These are phyloP conservation scores for Alternaria consortialis DNA, from an alignment of 2,329 filamentous ascomycete genomes.

Conservation along the genomic window DNA sequence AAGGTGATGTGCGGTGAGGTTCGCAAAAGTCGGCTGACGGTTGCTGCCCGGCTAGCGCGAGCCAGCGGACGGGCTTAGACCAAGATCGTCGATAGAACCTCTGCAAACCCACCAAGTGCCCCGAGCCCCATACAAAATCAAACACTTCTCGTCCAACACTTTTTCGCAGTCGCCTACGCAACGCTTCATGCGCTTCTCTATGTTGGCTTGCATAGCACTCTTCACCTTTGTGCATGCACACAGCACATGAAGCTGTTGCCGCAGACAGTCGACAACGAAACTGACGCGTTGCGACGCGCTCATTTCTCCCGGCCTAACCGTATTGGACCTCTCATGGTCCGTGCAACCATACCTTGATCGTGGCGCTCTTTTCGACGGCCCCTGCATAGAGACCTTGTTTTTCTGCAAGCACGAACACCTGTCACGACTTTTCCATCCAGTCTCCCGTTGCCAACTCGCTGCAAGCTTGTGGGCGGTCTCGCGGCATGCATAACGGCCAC, in stretches of 20 bases:
- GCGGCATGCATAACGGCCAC: slow-evolving; percentile 12
- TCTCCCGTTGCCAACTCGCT: slow-evolving; percentile 25
- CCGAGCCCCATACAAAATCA: slow-evolving; percentile 12
- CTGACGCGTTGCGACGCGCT: slow-evolving; percentile 34
- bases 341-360: slow-evolving; percentile 17
- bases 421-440: slow-evolving; percentile 35
- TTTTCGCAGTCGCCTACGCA: slow-evolving; percentile 4
- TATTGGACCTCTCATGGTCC: slow-evolving; percentile 12
- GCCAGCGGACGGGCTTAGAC: slow-evolving; percentile 16
- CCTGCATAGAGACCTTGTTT: slow-evolving; percentile 30
- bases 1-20: slow-evolving; percentile 29
- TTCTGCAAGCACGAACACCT: slow-evolving; percentile 38
- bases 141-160: slow-evolving; percentile 12
- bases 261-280: slow-evolving; percentile 20
- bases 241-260: slow-evolving; percentile 15
- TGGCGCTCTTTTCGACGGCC: slow-evolving; percentile 18
- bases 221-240: slow-evolving; percentile 5
- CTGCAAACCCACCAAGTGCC: slow-evolving; percentile 18
- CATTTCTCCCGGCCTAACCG: slow-evolving; percentile 12
- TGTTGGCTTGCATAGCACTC: slow-evolving; percentile 15
- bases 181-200: not conserved
- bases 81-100: slow-evolving; percentile 23
- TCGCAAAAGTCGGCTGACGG: slow-evolving; percentile 24
- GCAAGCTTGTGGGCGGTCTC: slow-evolving; percentile 7
- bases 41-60: slow-evolving; percentile 22